Evolutionary conservation across 139 green algal genomes (phyloP).

Genomic region (Haematococcus lacustris): DNA sequence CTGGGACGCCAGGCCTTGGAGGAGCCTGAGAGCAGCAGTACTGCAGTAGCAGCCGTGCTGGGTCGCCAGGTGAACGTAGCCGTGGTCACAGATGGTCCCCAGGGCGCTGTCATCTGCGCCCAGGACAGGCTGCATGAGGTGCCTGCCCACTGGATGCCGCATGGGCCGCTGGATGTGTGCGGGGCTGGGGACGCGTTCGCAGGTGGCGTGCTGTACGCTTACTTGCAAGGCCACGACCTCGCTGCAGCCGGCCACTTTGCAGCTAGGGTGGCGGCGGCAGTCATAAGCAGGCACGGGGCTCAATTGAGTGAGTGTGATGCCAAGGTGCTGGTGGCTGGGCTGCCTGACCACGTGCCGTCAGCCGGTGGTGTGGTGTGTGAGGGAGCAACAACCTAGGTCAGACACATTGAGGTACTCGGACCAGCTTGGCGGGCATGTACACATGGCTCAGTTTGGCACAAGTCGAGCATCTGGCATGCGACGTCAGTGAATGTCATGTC

Average conservation of each 20-base stretch:
- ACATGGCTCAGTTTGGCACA: too few relatives aligned
- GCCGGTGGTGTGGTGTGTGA: too few relatives aligned
- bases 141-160: slow-evolving; percentile 56
- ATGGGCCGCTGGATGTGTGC: slow-evolving; percentile 79
- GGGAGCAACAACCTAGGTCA: too few relatives aligned
- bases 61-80: slow-evolving; percentile 50
- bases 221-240: slow-evolving; percentile 36
- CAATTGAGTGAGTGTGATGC: slow-evolving; percentile 55
- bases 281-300: slow-evolving; percentile 60
- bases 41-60: slow-evolving; percentile 17
- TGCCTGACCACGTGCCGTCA: slow-evolving; percentile 20
- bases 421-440: too few relatives aligned
- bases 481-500: too few relatives aligned
- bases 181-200: slow-evolving; percentile 42
- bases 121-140: slow-evolving; percentile 21
- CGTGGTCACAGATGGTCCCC: slow-evolving; percentile 78
- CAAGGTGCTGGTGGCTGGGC: slow-evolving; percentile 26
- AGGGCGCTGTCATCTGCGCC: neutral
- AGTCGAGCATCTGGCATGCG: too few relatives aligned
- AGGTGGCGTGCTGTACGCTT: slow-evolving; percentile 20
- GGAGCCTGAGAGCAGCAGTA: slow-evolving; percentile 6
- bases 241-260: slow-evolving; percentile 56
- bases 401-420: too few relatives aligned
- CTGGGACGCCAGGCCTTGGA: slow-evolving; percentile 1
- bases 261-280: slow-evolving; percentile 48